Percentiles rank a stretch among this genome's conserved stretches.
These are phyloP conservation scores for Syncephalastrum racemosum DNA, from an alignment of 371 early-diverging fungal genomes.

Conservation along the genomic window DNA sequence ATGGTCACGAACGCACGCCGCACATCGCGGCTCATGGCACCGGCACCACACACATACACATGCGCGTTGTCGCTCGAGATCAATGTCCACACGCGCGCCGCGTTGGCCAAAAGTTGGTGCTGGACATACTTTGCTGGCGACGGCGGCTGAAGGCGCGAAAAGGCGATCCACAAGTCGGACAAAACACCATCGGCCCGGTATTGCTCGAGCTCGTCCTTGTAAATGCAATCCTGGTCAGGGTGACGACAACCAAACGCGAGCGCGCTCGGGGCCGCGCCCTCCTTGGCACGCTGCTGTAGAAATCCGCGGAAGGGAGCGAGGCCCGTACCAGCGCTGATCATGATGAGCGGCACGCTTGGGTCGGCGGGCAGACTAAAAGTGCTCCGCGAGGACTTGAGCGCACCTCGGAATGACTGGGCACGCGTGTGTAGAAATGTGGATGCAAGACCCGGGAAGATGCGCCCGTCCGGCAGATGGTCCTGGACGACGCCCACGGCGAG, in stretches of 20 bases:
- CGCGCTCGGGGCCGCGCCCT: constrained; percentile 23
- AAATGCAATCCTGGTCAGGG: constrained; percentile 70
- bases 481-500: constrained; percentile 47
- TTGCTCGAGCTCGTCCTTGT: constrained; percentile 60
- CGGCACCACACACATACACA: constrained; percentile 46
- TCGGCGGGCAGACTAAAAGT: constrained; percentile 43
- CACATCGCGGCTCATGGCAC: constrained; percentile 51
- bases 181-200: constrained; percentile 54
- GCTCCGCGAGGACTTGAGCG: constrained; percentile 43
- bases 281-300: constrained; percentile 47
- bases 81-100: constrained; percentile 32
- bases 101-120: constrained; percentile 41
- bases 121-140: constrained; percentile 44
- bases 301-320: constrained; percentile 90
- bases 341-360: constrained; percentile 44
- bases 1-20: constrained; percentile 35
- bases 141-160: constrained; percentile 50
- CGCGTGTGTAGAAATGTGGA: constrained; percentile 32
- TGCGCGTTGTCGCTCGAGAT: constrained; percentile 21
- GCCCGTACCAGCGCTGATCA: constrained; percentile 79
- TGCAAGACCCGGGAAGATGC: constrained; percentile 40
- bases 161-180: constrained; percentile 62
- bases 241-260: constrained; percentile 87
- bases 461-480: constrained; percentile 33
- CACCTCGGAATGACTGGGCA: constrained; percentile 23